These are phyloP conservation scores for Mrakia gelida DNA, from an alignment of 768 basidiomycete genomes.

Conservation along the genomic window DNA sequence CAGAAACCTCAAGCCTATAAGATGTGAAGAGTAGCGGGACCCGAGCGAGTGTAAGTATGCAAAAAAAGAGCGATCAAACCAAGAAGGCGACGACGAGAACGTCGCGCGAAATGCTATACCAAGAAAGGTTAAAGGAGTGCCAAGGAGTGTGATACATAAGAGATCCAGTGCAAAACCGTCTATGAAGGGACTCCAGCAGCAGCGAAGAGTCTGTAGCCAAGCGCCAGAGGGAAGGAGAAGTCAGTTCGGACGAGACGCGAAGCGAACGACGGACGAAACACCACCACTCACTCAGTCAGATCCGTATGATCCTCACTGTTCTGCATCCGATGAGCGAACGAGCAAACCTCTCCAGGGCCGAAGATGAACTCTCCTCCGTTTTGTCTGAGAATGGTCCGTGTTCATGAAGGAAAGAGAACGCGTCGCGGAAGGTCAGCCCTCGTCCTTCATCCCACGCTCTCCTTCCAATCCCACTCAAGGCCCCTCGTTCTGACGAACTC, in stretches of 20 bases:
- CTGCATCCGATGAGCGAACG: conserved; percentile 17
- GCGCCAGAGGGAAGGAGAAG: neutral
- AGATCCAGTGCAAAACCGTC: too few species aligned
- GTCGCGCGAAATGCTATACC: too few species aligned
- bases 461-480: neutral
- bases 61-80: too few species aligned
- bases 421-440: neutral
- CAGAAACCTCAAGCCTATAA: too few species aligned
- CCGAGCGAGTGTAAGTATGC: too few species aligned
- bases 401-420: neutral
- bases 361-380: conserved; percentile 29
- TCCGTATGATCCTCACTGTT: conserved; percentile 16
- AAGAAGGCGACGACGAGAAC: too few species aligned
- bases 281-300: neutral
- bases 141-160: too few species aligned
- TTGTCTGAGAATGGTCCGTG: neutral
- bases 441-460: neutral
- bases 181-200: neutral
- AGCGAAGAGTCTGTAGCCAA: neutral
- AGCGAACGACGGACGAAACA: neutral
- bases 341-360: neutral
- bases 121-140: too few species aligned
- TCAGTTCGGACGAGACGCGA: neutral
- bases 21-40: too few species aligned
- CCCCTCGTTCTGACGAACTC: neutral